Base-by-base conservation (phyloP, 139 green algal species). In the Coelastrella sp. region DNA sequence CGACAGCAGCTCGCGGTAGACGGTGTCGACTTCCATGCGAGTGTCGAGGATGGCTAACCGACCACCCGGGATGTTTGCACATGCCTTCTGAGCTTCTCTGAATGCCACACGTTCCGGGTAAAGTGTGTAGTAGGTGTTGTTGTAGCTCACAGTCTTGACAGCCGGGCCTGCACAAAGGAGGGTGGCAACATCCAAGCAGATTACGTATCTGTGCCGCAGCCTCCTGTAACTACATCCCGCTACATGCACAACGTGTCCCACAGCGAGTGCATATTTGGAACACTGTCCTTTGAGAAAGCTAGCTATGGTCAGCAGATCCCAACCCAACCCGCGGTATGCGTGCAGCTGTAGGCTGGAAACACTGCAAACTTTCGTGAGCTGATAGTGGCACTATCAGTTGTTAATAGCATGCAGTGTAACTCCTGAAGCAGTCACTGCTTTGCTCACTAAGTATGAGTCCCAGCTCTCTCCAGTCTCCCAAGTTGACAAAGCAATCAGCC, bases 91-190 rank as follows among this genome's bases (percentile, higher is more conserved):
- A 8, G 85, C 85, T 23, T 90, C 85, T 11, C 17, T 23, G 11
- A 47, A 90, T 3, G 73, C 74, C 8, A 90, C 85, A 3, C 85
- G 85, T 23, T 90, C 85, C 2, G 85, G 85, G 59, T 60, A 90
- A 10, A 89, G 11, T 5, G 85, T 89, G 85, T 73, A 89, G 68
- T 47, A 83, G 3, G 5, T 60, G 57, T 60, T 75, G 64, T 83
- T 61, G 47, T 60, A 23, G 16, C 8, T 32, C 0, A 78, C 83
- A 19, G 85, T 89, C 58, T 89, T 89, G 0, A 83, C 32, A 22
- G 57, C 57, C 60, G 85, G 85, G 61, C 73, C 85, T 89, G 73
- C 71, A 22, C 5, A 19, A 59, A 78, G 23, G 73, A 78, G 19
- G 3, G 11, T 78, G 73, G 14, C 73, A 14, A 14, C 61, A 68